Base-by-base conservation (phyloP, 179 eudicot genomes). In the Silene noctiflora region DNA sequence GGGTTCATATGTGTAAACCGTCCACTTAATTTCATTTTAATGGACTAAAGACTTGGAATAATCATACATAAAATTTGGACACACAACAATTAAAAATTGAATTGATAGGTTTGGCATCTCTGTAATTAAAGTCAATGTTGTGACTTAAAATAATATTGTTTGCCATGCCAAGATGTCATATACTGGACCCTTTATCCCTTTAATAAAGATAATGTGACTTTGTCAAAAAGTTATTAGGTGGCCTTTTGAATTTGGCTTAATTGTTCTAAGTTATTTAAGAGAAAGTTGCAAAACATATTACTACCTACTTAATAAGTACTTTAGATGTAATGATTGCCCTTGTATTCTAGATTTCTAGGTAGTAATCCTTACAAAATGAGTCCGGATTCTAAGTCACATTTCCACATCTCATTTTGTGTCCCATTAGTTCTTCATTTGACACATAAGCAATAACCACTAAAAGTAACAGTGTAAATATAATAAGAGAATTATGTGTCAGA, bases 161-260 rank as follows among this genome's bases (percentile, higher is more conserved):
- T 67, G 62, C 78, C 88, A 83, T 83, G 77, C 81, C 78, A 55
- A 72, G 72, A 83, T 75, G 81, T 71, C 65, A 74, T 58, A 20
- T 33, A 33, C 59, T 31, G 78, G 79, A 51, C 61, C 72, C 79
- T 75, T 67, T 8, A 78, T 60, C 69, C 75, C 83, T 83, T 71
- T 75, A 76, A 76, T 84, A 75, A 61, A 78, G 73, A 79, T 62
- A 12, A 16, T 74, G 35, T 82, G 59, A 27, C 82, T 85, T 82
- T 77, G 71, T 84, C 82, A 79, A 80, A 81, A 81, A 81, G 85
- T 78, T 77, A 76, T 39, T 59, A 46, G 78, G 80, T 75, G 81
- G 66, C 78, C 75, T 58, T 65, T 70, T 11, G n/a, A 69, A 42
- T 75, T 80, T 83, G 83, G 78, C 74, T 81, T 64, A 29, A 69